phyloP scores from a whole-genome alignment of 176 grass and related monocot species.

The Oryza meyeriana region DNA sequence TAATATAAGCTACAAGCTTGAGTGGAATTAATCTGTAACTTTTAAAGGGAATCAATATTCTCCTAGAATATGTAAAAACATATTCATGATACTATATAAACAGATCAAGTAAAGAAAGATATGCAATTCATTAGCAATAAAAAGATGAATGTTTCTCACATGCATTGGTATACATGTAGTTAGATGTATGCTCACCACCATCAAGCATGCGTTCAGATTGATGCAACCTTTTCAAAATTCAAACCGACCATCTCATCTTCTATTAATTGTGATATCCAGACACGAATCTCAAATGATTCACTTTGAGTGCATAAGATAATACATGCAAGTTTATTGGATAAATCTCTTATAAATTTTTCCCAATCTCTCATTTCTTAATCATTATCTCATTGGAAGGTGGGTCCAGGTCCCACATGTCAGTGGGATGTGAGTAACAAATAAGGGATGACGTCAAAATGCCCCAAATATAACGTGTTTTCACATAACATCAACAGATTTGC shows the following conservation, averaged over 20 bases:
- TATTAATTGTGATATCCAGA: background rate
- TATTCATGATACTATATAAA: conserved; percentile 11
- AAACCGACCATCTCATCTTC: background rate
- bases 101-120: background rate
- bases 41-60: background rate
- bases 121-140: conserved; percentile 3
- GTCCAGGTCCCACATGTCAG: background rate
- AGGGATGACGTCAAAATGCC: background rate
- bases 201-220: background rate
- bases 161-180: background rate
- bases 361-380: background rate
- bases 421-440: background rate
- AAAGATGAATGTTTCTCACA: background rate
- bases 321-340: background rate
- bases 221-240: background rate
- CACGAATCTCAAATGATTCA: background rate
- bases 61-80: background rate
- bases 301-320: background rate
- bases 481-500: background rate
- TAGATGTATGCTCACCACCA: background rate
- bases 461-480: background rate
- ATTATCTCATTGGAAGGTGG: background rate
- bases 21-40: conserved; percentile 14
- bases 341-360: background rate
- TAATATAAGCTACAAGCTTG: conserved; percentile 14